Evolutionary conservation across 495 filamentous ascomycete species (phyloP), one percentile per base, ranked within the genome.

Genomic region (Thozetella sp.): DNA sequence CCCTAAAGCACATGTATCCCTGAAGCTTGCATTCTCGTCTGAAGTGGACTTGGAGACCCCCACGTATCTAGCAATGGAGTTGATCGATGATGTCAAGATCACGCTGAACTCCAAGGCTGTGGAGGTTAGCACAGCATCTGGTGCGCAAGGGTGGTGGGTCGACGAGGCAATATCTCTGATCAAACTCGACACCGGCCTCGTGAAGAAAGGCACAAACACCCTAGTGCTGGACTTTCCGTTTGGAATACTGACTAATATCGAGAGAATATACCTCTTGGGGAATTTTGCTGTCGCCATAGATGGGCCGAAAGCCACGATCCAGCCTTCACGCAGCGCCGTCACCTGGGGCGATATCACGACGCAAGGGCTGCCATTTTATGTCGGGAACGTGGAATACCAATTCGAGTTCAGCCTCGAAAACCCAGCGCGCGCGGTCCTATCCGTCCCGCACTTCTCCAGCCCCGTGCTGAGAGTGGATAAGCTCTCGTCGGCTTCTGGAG

Each of bases 301-400:
- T 1, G 64, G 60, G n/a, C 22, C 30, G 19, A 48, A 40, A 15
- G 52, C 64, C 17, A 27, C 23, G 20, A 11, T 69, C 4, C 22
- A 40, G 10, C 26, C 58, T 0, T 51, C 57, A 4, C 12, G 13
- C n/a, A 61, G 12, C 26, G 25, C 2, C 2, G 17, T 66, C 17
- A 56, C 19, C 19, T 67, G 58, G 56, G 67, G 67, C 15, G 37
- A 67, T 25, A 56, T 60, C 26, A 55, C 45, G 17, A 13, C 25
- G 34, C 64, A 65, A 54, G 61, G 62, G 10, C 59, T 65, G 17
- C 67, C 67, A 9, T 69, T 69, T 30, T 69, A 69, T 34, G 67
- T 57, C 23, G 67, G 67, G 6, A 69, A 69, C 27, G 45, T 69
- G 11, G 59, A 43, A 2, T 69, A 69, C 51, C 43, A 58, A 23